Base-by-base conservation (phyloP, 768 basidiomycete species). In the Saitozyma podzolica region DNA sequence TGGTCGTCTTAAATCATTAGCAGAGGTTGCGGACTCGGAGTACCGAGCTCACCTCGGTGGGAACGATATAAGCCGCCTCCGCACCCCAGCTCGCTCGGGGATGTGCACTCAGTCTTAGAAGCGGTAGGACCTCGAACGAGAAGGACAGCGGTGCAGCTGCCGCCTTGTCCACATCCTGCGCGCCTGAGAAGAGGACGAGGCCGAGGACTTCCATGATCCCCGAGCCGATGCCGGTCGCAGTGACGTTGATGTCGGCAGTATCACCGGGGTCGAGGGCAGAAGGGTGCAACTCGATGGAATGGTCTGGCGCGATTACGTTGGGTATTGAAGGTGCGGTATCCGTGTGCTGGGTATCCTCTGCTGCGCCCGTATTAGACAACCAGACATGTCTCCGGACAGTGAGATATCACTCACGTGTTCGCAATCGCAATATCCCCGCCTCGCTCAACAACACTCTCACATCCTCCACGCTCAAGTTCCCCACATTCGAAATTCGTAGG, bases 401-500 rank as follows among this genome's bases (percentile, higher is more conserved):
- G 2, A 29, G 29, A 29, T 5, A 5, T 29, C 29, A 29, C 29
- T 29, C 29, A 29, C 29, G 29, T 29, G 29, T 29, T 14, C 45
- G n/a, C n/a, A 50, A 14, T 9, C 39, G 40, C 19, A 67, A 20
- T 2, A 54, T 13, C 11, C 66, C 62, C 14, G 41, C 9, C 19
- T 82, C 74, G 39, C 84, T 86, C 52, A 83, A 68, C 3, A 91
- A 81, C 64, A 89, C 76, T 89, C 89, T 89, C n/a, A 91, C 68
- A 62, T 91, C 89, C 10, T 78, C 79, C 29, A 94, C 84, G 14
- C 82, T 77, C 40, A 81, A 82, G 9, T 80, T 81, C 0, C 93
- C 92, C 8, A 81, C 76, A 74, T 95, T 96, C 20, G 81, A 84
- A 50, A 95, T 75, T 81, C 82, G 84, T 20, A 94, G 59, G 40